Evolutionary conservation across 2,329 filamentous ascomycete species (phyloP).

Genomic region (Fusarium hostae): DNA sequence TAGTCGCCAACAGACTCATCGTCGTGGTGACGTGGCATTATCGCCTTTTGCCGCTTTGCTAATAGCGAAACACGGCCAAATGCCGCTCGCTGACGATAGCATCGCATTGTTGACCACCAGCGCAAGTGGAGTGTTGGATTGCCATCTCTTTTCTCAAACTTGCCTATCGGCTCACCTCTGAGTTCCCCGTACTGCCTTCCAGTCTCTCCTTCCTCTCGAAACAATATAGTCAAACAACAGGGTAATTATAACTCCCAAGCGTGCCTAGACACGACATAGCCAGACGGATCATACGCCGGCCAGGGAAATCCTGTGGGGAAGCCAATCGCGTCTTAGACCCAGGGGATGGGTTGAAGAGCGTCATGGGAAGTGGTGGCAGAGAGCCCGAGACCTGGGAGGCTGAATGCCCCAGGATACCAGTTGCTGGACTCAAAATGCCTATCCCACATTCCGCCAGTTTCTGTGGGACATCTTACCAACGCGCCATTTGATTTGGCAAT

Average conservation of each 20-base stretch:
- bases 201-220: neutral
- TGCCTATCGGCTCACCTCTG: constrained; percentile 11
- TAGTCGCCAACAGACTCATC: constrained; percentile 13
- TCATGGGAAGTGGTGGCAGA: constrained; percentile 35
- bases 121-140: constrained; percentile 6
- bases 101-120: constrained; percentile 17
- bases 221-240: neutral
- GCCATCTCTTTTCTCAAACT: neutral
- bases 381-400: constrained; percentile 24
- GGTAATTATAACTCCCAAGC: constrained; percentile 13
- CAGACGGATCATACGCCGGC: constrained; percentile 9
- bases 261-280: constrained; percentile 16
- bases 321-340: constrained; percentile 37
- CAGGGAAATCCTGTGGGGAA: constrained; percentile 35
- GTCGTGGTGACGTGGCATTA: constrained; percentile 41
- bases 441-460: constrained; percentile 37
- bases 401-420: constrained; percentile 31
- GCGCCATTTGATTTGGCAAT: constrained; percentile 37
- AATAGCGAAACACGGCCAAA: constrained; percentile 31
- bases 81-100: constrained; percentile 23
- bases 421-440: constrained; percentile 17
- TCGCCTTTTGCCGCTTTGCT: constrained; percentile 25
- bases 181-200: constrained; percentile 4
- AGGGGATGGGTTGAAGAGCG: constrained; percentile 36
- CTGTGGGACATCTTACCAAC: constrained; percentile 22